Evolutionary conservation across 257 asterid genomes (phyloP), one percentile per base, ranked within the genome.

Genomic region (Prunella vulgaris): DNA sequence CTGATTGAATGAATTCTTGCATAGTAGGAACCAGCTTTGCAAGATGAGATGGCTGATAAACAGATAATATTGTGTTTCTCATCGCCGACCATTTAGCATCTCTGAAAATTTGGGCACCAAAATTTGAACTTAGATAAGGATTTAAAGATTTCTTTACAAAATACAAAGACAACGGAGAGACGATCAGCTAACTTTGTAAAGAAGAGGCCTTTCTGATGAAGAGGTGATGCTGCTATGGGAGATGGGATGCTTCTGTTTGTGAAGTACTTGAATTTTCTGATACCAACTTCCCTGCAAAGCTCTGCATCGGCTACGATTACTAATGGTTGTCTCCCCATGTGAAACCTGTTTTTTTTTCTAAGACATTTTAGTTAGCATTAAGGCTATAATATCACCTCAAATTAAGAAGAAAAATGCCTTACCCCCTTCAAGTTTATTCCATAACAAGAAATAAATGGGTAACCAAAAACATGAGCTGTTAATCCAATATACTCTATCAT

Each of bases 181-280:
- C 20, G 63, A 12, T 48, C 15, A 20, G 61, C 21, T 12, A 77
- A 93, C 97, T 76, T 91, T 66, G 99, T 82, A 80, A 90, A 91
- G 84, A 94, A 91, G 7, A 94, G 90, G 81, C 99, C 99, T 66
- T 94, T 94, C 7, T 86, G 96, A 75, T 94, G 99, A 80, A 94
- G 92, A 66, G 97, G 97, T 5, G 97, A 91, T 6, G 92, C 82
- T 14, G 96, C 92, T n/a, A 94, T 84, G 3, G 99, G 96, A 66
- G 97, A 87, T 5, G 99, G 99, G 32, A 94, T 86, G 90, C 99
- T 94, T 83, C 99, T 84, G 35, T 94, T 91, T 17, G 92, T 28
- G 48, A 91, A 14, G 77, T 59, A 71, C 69, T 91, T 94, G 87
- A 94, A 94, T 66, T 94, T 91, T 79, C 76, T 85, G 5, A 94